These are phyloP conservation scores for Nitzschia sp. DNA, from an alignment of 108 stramenopile species.

Conservation along the genomic window DNA sequence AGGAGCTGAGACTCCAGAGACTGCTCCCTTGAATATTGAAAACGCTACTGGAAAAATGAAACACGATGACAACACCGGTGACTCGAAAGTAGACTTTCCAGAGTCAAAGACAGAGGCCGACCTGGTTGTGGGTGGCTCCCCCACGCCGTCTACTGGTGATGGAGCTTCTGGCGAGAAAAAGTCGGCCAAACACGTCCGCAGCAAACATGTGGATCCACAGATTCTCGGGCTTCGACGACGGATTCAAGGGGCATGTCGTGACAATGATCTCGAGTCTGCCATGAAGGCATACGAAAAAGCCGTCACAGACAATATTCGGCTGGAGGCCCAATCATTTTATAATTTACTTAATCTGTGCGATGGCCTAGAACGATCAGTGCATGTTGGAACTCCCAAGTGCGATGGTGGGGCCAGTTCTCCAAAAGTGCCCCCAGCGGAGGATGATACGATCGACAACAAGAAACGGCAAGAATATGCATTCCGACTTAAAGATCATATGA, in stretches of 20 bases:
- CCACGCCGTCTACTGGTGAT: too few relatives aligned
- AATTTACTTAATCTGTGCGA: slow-evolving; percentile 84
- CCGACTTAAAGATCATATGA: slow-evolving; percentile 68
- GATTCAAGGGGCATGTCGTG: slow-evolving; percentile 73
- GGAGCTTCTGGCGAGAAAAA: too few relatives aligned
- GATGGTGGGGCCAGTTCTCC: background rate
- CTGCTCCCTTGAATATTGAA: too few relatives aligned
- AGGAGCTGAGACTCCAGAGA: too few relatives aligned
- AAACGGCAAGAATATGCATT: slow-evolving; percentile 61
- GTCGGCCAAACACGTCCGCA: background rate
- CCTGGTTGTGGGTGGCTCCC: too few relatives aligned
- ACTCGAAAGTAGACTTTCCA: too few relatives aligned
- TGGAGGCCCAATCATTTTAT: slow-evolving; percentile 82
- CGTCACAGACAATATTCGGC: slow-evolving; percentile 27
- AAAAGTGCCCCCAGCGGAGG: background rate
- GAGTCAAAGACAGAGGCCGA: too few relatives aligned
- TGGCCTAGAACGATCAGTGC: slow-evolving; percentile 58
- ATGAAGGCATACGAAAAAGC: slow-evolving; percentile 55
- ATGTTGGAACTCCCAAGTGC: slow-evolving; percentile 75
- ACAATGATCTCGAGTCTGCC: slow-evolving; percentile 60
- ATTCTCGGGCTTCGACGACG: slow-evolving; percentile 55
- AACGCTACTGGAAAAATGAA: background rate
- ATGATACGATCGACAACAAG: slow-evolving; percentile 16
- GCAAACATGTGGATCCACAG: slow-evolving; percentile 33
- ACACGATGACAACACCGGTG: too few relatives aligned